Base-by-base conservation (phyloP, 2,329 filamentous ascomycete genomes). In the Stemphylium lycopersici region DNA sequence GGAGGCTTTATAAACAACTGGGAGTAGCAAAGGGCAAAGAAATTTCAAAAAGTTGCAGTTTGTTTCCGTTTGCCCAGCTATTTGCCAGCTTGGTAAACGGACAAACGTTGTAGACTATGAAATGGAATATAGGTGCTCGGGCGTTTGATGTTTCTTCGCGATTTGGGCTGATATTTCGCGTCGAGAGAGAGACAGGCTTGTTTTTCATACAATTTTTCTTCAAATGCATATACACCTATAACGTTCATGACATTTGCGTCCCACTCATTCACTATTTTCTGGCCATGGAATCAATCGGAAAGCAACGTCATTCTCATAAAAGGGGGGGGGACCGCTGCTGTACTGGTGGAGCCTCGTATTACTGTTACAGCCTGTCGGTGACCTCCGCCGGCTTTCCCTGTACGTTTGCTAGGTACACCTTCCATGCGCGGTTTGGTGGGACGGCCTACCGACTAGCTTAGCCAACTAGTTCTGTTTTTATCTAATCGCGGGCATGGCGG, bases 31-130 rank as follows among this genome's bases (percentile, higher is more conserved):
- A 39, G 24, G 34, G 41, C 40, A 16, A 34, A 32, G 16, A 20
- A n/a, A 6, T 36, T 15, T 36, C 46, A 6, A 24, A 24, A 24
- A 24, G 22, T 24, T 24, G 22, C 22, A 24, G 22, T 24, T 24
- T 24, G 22, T 6, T 24, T 24, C 6, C 22, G 5, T 6, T 24
- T 7, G 6, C 22, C 22, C n/a, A n/a, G n/a, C n/a, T n/a, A n/a
- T n/a, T 24, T 6, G 22, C 6, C 22, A 6, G 6, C 4, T 24
- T 6, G 22, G 22, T 24, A 24, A 24, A 7, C 22, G 22, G 22
- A 6, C 22, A 24, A 24, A 24, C 22, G 22, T 24, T 70, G 66
- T 71, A 72, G 67, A 69, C 54, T 69, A 60, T 50, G 63, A 62
- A 41, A 22, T 33, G 47, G 56, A 56, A 41, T 22, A 38, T 38